Percentiles rank a stretch among this genome's conserved stretches.
Conservation (phyloP, 1,139 yeast genomes). For the Yamadazyma friedrichii region DNA sequence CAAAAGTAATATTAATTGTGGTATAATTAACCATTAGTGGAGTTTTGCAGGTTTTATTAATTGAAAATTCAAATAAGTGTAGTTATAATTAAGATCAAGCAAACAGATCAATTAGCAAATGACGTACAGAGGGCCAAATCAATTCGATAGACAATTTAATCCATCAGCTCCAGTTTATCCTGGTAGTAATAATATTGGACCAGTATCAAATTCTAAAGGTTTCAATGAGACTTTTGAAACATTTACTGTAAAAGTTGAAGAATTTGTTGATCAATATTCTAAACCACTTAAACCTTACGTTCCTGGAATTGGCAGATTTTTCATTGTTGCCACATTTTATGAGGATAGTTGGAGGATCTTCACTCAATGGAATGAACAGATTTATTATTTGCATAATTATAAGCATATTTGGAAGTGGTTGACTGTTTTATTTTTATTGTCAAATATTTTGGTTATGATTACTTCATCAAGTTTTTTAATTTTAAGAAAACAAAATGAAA, state of each 20-base stretch:
- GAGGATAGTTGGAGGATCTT: conserved; percentile 87
- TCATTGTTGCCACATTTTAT: conserved; percentile 90
- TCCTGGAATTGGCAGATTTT: conserved; percentile 84
- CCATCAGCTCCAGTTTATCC: conserved; percentile 2
- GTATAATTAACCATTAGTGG: too few species aligned
- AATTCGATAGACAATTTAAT: conserved; percentile 31
- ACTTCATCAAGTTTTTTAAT: conserved; percentile 72
- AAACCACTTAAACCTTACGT: conserved; percentile 66
- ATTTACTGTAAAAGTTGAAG: conserved; percentile 46
- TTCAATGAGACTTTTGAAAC: conserved; percentile 45
- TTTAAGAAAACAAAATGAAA: conserved; percentile 64
- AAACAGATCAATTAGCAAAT: too few species aligned
- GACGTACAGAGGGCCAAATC: conserved; percentile 37
- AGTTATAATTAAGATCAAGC: too few species aligned
- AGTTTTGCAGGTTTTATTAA: too few species aligned
- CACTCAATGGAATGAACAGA: conserved; percentile 91
- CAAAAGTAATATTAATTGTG: too few species aligned
- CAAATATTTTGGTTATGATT: conserved; percentile 70
- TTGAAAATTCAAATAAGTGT: too few species aligned
- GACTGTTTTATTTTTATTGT: conserved; percentile 64
- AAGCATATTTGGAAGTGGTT: conserved; percentile 79
- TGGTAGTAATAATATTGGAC: conserved; percentile 23
- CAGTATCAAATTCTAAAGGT: conserved; percentile 22
- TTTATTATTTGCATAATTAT: conserved; percentile 75
- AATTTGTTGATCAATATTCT: conserved; percentile 43